A percentile compares a stretch with the other conserved stretches of the same genome.
Conservation (phyloP, 345 rosid species). For the Combretum micranthum region DNA sequence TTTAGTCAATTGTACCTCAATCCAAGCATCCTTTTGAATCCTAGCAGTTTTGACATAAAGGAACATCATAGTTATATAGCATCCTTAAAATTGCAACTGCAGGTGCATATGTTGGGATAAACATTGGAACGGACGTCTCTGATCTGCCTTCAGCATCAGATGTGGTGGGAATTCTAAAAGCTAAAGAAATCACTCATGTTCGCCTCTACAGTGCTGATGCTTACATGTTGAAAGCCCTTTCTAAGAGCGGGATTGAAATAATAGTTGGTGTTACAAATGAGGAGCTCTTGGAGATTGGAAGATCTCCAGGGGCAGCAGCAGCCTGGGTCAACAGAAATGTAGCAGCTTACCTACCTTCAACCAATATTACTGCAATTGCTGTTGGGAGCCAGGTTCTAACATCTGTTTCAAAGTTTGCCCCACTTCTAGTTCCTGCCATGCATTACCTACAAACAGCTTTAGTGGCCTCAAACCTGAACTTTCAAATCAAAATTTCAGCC, state of each 20-base stretch:
- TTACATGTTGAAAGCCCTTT: conserved; percentile 28
- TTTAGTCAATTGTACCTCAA: too few species aligned
- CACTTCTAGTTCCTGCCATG: conserved; percentile 33
- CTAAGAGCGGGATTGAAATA: conserved; percentile 27
- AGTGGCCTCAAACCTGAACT: conserved; percentile 29
- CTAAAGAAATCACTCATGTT: conserved; percentile 25
- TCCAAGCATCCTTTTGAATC: too few species aligned
- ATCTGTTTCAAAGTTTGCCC: conserved; percentile 24
- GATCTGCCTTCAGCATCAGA: conserved; percentile 20
- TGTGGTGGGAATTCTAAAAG: conserved; percentile 23
- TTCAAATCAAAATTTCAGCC: conserved; percentile 27
- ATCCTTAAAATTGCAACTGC: conserved; percentile 2
- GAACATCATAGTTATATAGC: too few species aligned
- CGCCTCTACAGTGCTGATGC: conserved; percentile 35
- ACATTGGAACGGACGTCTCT: conserved; percentile 11
- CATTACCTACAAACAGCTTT: conserved; percentile 31
- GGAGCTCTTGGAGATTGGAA: conserved; percentile 29
- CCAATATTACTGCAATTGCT: conserved; percentile 35
- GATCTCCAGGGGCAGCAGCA: conserved; percentile 30
- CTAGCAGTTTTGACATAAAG: too few species aligned
- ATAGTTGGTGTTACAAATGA: conserved; percentile 28
- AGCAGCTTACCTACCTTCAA: conserved; percentile 25
- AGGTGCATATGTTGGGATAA: conserved; percentile 55
- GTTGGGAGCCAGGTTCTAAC: conserved; percentile 40
- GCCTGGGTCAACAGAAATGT: conserved; percentile 32